Percentiles rank a stretch among this genome's conserved stretches.
Conservation (phyloP, 2,329 filamentous ascomycete genomes). For the Sordariomycetes sp. region DNA sequence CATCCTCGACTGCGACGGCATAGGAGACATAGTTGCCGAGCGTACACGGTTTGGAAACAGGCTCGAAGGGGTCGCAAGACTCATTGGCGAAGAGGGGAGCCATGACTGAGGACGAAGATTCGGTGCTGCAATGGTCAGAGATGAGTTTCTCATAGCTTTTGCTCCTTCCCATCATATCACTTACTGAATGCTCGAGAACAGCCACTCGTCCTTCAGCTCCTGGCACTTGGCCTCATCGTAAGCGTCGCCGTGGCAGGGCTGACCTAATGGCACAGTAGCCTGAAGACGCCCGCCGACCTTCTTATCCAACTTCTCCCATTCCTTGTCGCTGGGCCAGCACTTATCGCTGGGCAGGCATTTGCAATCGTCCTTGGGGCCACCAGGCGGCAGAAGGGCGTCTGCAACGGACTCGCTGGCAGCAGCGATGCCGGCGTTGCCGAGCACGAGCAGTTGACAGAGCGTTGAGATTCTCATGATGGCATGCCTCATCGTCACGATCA, state of each 20-base stretch:
- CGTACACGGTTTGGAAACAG: constrained; percentile 26
- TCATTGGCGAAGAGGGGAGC: constrained; percentile 25
- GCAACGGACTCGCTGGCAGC: not conserved
- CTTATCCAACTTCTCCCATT: constrained; percentile 40
- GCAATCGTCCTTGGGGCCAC: constrained; percentile 18
- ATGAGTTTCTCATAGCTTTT: not conserved
- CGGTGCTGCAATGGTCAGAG: not conserved
- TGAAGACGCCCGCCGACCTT: constrained; percentile 41
- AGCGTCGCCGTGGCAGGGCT: constrained; percentile 36
- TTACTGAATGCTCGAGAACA: not conserved
- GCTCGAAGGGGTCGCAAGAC: constrained; percentile 26
- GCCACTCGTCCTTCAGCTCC: constrained; percentile 32
- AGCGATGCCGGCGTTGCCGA: not conserved
- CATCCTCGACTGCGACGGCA: constrained; percentile 21
- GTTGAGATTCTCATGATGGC: not conserved
- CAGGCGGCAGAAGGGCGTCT: not conserved
- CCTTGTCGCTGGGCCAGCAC: constrained; percentile 37
- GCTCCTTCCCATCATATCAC: too few relatives aligned
- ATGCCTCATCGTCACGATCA: not conserved
- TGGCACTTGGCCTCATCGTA: constrained; percentile 37
- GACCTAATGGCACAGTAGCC: constrained; percentile 38
- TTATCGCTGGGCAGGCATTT: constrained; percentile 39
- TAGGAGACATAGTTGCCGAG: constrained; percentile 33
- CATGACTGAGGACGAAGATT: constrained; percentile 30
- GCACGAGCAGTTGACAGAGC: not conserved